Base-by-base conservation (phyloP, 306 rosid species). In the Vigna mungo region DNA sequence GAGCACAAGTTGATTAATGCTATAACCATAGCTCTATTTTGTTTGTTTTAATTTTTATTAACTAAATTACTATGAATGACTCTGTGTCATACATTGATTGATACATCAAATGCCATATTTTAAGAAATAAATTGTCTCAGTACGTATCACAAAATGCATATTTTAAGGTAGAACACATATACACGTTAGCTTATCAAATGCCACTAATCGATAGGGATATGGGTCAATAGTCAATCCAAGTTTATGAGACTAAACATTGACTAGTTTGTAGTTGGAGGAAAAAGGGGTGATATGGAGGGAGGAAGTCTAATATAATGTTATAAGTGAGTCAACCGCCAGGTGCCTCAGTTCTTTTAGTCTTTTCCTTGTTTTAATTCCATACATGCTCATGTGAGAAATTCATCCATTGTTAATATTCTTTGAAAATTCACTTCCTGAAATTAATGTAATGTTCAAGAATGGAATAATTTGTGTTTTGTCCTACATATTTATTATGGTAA, bases 351-450 rank as follows among this genome's bases (percentile, higher is more conserved):
- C 49, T 46, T 18, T 21, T 39, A 47, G 3, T 1, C 4, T n/a
- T 51, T 25, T 51, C 32, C 43, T 51, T 54, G 15, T 53, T 66
- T 65, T 39, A 11, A 21, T 62, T 23, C 64, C 15, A 48, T 36
- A 51, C 53, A 5, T 41, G 21, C 52, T 52, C 64, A 30, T 47
- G 13, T 25, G n/a, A 0, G 39, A 47, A 61, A 69, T 49, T 36
- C 41, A 64, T 32, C n/a, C 13, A 36, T 10, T 36, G 65, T 41
- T 17, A 41, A 34, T 20, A 34, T 51, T 64, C 20, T 23, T 65
- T 52, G 27, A 23, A 30, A 52, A 36, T 67, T 41, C 20, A 65
- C 54, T 62, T 53, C 59, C 23, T 15, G 20, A 77, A 66, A 25
- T 55, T 27, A 60, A 11, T 17, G 41, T 36, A 36, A 18, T 68